phyloP scores from a whole-genome alignment of 164 flowering plant genomes.

The Protea cynaroides region DNA sequence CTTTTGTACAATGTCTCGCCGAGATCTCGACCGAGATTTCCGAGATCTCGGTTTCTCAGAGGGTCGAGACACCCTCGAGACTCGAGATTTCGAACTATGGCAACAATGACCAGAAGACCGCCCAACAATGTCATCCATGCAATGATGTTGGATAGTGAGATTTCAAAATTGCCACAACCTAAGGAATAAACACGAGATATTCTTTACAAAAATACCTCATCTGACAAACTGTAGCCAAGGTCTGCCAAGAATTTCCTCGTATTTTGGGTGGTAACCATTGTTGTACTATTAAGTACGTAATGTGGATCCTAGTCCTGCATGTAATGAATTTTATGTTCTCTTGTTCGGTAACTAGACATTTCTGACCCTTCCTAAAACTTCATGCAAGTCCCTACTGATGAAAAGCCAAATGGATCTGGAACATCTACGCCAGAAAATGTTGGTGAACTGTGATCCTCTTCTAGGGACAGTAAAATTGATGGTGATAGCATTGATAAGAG shows the following conservation, averaged over 20 bases:
- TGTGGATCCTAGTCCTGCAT: no score
- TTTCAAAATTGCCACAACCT: constrained; percentile 13
- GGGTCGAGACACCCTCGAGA: no score
- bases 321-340: no score
- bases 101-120: constrained; percentile 22
- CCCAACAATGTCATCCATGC: constrained; percentile 23
- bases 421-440: constrained; percentile 19
- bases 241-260: no score
- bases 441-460: constrained; percentile 21
- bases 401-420: constrained; percentile 35
- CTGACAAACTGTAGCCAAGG: constrained; percentile 1
- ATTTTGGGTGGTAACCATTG: no score
- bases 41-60: no score
- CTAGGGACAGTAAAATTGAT: constrained; percentile 29
- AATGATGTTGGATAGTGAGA: constrained; percentile 28
- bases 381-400: constrained; percentile 16
- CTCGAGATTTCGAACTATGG: no score
- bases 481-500: constrained; percentile 22
- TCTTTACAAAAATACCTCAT: not conserved
- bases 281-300: no score
- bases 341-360: no score
- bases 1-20: no score
- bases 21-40: no score
- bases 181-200: constrained; percentile 1
- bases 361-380: no score